phyloP scores from a whole-genome alignment of 2,329 filamentous ascomycete genomes.

The Orbilia javanica region DNA sequence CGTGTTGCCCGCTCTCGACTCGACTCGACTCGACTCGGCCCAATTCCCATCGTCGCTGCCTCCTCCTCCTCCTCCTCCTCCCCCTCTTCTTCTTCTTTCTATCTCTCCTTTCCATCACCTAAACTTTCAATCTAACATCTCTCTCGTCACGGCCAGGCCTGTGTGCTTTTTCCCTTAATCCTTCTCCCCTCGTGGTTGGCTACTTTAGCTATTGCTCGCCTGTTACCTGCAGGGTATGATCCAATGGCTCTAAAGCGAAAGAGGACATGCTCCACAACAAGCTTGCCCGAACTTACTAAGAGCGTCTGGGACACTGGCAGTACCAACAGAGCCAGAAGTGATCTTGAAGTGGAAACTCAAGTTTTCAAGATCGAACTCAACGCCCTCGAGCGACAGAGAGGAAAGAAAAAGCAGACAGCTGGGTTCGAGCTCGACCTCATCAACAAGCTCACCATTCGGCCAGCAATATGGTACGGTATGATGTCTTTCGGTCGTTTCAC shows the following conservation, averaged over 20 bases:
- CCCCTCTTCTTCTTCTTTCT: not conserved
- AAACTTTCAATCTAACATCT: not conserved
- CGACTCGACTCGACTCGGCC: too few relatives aligned
- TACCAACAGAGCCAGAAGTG: not conserved
- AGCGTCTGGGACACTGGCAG: not conserved
- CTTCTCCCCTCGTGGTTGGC: not conserved
- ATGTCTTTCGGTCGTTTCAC: conserved; percentile 67
- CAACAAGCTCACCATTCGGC: conserved; percentile 60
- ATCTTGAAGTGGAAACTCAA: not conserved
- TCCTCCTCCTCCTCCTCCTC: too few relatives aligned
- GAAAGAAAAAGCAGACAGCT: not conserved
- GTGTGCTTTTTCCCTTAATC: not conserved
- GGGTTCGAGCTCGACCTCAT: conserved; percentile 21
- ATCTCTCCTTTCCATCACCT: not conserved
- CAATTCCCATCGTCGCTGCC: not conserved
- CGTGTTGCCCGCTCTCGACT: too few relatives aligned
- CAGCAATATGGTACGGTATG: conserved; percentile 64
- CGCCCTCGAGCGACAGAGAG: not conserved
- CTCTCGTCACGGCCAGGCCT: not conserved
- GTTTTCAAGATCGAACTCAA: conserved; percentile 23
- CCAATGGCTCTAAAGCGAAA: conserved; percentile 25
- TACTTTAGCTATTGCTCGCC: not conserved
- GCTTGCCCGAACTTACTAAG: not conserved
- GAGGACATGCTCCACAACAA: conserved; percentile 6
- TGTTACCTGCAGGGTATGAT: not conserved